Base-by-base conservation (phyloP, 2,329 filamentous ascomycete genomes). In the Phialophora macrospora region DNA sequence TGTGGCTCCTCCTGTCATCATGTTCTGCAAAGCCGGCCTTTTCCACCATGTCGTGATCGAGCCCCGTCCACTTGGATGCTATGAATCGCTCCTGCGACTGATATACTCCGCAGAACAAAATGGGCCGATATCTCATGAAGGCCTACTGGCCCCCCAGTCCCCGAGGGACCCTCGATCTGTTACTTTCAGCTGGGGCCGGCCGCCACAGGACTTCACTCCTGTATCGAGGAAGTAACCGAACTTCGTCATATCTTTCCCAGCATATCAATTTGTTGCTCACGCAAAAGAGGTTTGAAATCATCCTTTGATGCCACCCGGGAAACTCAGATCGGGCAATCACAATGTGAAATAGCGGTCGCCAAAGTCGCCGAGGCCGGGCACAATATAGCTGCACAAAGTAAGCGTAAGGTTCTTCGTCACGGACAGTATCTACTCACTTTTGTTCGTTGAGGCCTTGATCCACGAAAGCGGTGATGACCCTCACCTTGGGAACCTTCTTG, bases 361-460 rank as follows among this genome's bases (percentile, higher is more conserved):
- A 64, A 78, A 78, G 55, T 78, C 77, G 14, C 77, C 76, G 51
- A 78, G 56, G 1, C 77, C 76, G 41, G 77, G 77, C 17, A 71
- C 70, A 61, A 78, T 77, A 63, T 77, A 76, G 51, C 76, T 78
- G 57, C 3, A 32, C 9, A 34, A 6, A 54, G 22, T 66, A 61
- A 67, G 64, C 60, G 28, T 7, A 26, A 24, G 17, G 11, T 44
- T 52, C 57, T 26, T 22, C 9, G 17, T n/a, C 41, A 34, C 30
- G 56, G 34, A 32, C 30, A 32, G 12, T 11, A 4, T 8, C 4
- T 20, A 83, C 88, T 76, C 84, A 98, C 93, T 97, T 98, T 83
- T 97, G 97, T 76, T 96, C 93, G 77, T 99, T 91, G 69, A 99
- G 82, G n/a, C 95, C 94, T 82, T 94, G 86, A 76, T 99, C 95